Evolutionary conservation across 352 stramenopile genomes (phyloP).

Genomic region (Lagenidium sp.): DNA sequence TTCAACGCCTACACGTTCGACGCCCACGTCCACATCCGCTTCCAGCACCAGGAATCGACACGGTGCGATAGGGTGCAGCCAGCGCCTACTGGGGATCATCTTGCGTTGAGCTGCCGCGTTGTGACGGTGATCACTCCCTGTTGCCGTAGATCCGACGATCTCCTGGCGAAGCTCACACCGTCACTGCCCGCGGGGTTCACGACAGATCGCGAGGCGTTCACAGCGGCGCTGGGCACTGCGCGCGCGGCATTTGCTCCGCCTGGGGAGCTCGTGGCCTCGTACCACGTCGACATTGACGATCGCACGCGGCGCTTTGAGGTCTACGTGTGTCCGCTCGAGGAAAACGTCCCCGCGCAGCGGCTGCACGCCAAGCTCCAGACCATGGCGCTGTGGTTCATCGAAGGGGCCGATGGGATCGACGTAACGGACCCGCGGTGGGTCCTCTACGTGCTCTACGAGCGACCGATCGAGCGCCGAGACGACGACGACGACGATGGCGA

Average conservation of each 20-base stretch:
- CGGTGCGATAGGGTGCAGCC: background rate
- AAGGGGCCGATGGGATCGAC: slow-evolving; percentile 75
- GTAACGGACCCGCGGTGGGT: slow-evolving; percentile 68
- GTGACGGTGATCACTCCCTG: background rate
- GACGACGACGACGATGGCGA: no score
- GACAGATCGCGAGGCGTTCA: slow-evolving; percentile 30
- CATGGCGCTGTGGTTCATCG: slow-evolving; percentile 75
- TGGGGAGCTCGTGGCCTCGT: slow-evolving; percentile 28
- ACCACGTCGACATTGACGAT: slow-evolving; percentile 19
- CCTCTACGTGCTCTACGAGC: slow-evolving; percentile 73
- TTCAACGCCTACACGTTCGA: slow-evolving; percentile 66
- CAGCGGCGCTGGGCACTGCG: slow-evolving; percentile 11
- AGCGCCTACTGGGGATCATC: background rate
- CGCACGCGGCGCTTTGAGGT: slow-evolving; percentile 43
- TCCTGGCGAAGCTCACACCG: slow-evolving; percentile 32
- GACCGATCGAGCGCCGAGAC: no score
- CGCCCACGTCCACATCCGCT: slow-evolving; percentile 41
- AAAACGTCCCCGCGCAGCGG: slow-evolving; percentile 40
- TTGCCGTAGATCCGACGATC: slow-evolving; percentile 29
- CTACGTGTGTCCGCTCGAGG: slow-evolving; percentile 49
- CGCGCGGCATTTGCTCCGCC: slow-evolving; percentile 28
- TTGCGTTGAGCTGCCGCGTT: background rate
- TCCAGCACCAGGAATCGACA: slow-evolving; percentile 36
- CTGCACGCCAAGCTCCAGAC: slow-evolving; percentile 65
- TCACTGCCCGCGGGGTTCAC: slow-evolving; percentile 37